Base-by-base conservation (phyloP, 768 basidiomycete species). In the Termitomyces sp. region DNA sequence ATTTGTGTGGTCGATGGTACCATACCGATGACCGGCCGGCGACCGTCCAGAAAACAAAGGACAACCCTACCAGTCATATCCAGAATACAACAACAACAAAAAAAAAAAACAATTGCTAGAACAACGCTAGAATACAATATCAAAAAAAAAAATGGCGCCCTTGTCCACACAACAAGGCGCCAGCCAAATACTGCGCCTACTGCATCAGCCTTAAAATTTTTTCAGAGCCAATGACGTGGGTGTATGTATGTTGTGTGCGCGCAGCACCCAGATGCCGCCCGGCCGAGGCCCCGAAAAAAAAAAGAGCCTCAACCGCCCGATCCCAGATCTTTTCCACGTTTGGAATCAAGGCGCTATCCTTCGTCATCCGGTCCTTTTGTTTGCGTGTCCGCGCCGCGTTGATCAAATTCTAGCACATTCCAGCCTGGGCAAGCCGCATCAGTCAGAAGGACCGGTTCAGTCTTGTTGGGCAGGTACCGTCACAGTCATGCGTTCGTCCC, bases 321-420 rank as follows among this genome's bases (percentile, higher is more conserved):
- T 40, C 23, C 6, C 46, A 28, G 46, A 48, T 48, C 37, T 40
- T 41, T 33, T 42, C 54, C 40, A 49, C 40, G 37, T 49, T 43
- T 28, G 23, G 54, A 30, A 38, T 28, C 19, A 48, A 41, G 38
- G 38, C 31, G 53, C 49, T 45, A 46, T 42, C 21, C 37, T 5
- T 10, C 28, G 46, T 31, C 23, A 35, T 17, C n/a, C 6, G 26
- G 19, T 31, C 49, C 41, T 55, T 55, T 59, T 59, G 54, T 59
- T 30, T 55, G 54, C 21, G 19, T 48, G 37, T 55, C 52, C 51
- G 33, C 38, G 45, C 50, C 54, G 51, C 45, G 23, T 23, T 23
- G 28, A 59, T 53, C 40, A 55, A 35, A 40, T 60, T 60, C 59
- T 56, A 56, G 59, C 51, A 60, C 50, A 42, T 60, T 56, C 55